Evolutionary conservation across 495 filamentous ascomycete species (phyloP), one percentile per base, ranked within the genome.

Genomic region (Penicillium bialowiezense): DNA sequence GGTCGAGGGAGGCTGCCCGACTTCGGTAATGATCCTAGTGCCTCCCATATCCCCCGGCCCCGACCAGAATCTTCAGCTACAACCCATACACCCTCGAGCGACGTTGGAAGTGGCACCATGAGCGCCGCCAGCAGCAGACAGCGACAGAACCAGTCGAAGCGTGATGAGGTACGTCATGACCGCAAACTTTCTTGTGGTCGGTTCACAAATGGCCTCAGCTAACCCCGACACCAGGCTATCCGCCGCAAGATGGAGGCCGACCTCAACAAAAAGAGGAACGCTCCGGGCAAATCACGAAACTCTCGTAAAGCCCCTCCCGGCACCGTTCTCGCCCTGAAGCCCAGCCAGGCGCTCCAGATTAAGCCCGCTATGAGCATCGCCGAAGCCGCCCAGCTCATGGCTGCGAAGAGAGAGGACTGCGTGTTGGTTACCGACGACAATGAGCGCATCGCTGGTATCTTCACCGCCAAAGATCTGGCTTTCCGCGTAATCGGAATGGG

Each of bases 401-500:
- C 93, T 23, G 93, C 93, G 23, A 99, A 99, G 79, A 80, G 93
- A 48, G 93, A 97, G 63, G 93, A 99, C 72, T 99, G 93, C 63
- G 93, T 99, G n/a, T 75, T 99, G 44, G 93, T 99, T 31, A 99
- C 95, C 19, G 92, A 97, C 60, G 95, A 97, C 51, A 90, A 99
- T 72, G 93, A 99, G 49, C 80, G 93, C 7, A 97, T 99, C 67
- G 85, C 93, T 9, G 93, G 93, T 69, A 99, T 99, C 58, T 99
- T 99, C 69, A 99, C 93, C 3, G 93, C 93, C 28, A 99, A 99
- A 77, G 93, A 99, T 75, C 78, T 99, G 56, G 93, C 93, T 1
- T 99, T 97, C 73, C 84, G 93, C 46, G 93, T 99, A 9, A 90
- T 99, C 10, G 93, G 91, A 41, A 82, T 85, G 29, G 95, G 95